phyloP scores from a whole-genome alignment of 495 filamentous ascomycete species.

The Daldinia concentrica region DNA sequence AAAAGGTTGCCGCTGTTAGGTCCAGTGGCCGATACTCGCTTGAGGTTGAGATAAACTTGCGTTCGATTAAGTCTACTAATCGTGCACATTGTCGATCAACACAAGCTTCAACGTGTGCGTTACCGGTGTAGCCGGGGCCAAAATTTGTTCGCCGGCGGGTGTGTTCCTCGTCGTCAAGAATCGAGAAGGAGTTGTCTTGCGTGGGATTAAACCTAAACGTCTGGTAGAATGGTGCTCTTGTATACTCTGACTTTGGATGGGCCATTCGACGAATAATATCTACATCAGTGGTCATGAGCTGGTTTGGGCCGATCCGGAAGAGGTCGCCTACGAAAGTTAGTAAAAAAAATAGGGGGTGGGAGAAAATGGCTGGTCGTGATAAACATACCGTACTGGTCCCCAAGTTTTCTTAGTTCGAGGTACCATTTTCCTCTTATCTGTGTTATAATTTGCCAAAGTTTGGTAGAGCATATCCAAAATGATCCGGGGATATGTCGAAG shows the following conservation, averaged over 20 bases:
- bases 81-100: slow-evolving; percentile 24
- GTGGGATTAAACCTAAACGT: slow-evolving; percentile 36
- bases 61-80: slow-evolving; percentile 33
- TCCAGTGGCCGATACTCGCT: slow-evolving; percentile 20
- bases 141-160: slow-evolving; percentile 27
- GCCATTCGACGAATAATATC: slow-evolving; percentile 35
- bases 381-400: slow-evolving; percentile 27
- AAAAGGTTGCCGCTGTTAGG: slow-evolving; percentile 16
- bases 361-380: too few relatives aligned
- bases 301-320: slow-evolving; percentile 33
- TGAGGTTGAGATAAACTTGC: slow-evolving; percentile 30
- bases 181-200: slow-evolving; percentile 33
- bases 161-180: slow-evolving; percentile 34
- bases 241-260: slow-evolving; percentile 26
- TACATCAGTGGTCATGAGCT: slow-evolving; percentile 36
- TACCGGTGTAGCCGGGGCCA: slow-evolving; percentile 27
- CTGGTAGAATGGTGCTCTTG: slow-evolving; percentile 26
- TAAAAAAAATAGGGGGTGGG: background rate
- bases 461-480: slow-evolving; percentile 29
- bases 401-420: slow-evolving; percentile 24
- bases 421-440: slow-evolving; percentile 33
- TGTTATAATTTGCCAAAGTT: slow-evolving; percentile 24
- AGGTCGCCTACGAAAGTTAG: slow-evolving; percentile 21
- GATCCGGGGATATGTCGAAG: slow-evolving; percentile 35
- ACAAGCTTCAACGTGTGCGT: slow-evolving; percentile 26